phyloP scores from a whole-genome alignment of 177 flowering plant species.

The Vitis hybrid region DNA sequence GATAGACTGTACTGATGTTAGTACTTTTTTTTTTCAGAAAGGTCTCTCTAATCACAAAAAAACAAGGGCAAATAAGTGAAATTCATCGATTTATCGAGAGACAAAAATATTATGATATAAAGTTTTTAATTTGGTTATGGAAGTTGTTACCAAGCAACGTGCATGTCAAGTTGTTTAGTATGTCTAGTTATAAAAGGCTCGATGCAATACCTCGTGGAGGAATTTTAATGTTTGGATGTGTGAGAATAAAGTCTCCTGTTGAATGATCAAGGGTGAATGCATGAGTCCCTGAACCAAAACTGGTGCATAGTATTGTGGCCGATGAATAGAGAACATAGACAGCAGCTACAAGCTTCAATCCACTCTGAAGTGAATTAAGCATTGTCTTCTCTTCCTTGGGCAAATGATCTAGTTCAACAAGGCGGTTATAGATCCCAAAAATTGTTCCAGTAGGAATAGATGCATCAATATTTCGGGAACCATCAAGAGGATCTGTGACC shows the following conservation, averaged over 20 bases:
- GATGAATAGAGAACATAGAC: slow-evolving; percentile 95
- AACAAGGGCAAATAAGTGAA: too few species aligned
- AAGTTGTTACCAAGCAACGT: background rate
- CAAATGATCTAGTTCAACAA: slow-evolving; percentile 70
- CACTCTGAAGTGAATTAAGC: slow-evolving; percentile 90
- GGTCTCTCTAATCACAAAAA: too few species aligned
- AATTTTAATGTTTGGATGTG: slow-evolving; percentile 75
- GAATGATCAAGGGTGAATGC: slow-evolving; percentile 86
- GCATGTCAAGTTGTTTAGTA: background rate
- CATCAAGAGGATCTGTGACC: slow-evolving; percentile 93
- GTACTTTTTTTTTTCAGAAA: too few species aligned
- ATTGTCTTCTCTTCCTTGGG: slow-evolving; percentile 74
- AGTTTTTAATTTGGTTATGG: background rate
- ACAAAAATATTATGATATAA: too few species aligned
- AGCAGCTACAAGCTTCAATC: slow-evolving; percentile 74
- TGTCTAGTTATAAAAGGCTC: background rate
- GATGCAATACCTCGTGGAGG: slow-evolving; percentile 74
- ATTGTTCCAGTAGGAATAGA: slow-evolving; percentile 98
- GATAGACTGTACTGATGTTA: too few species aligned
- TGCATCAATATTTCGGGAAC: slow-evolving; percentile 95
- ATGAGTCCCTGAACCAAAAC: slow-evolving; percentile 90
- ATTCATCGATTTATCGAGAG: too few species aligned
- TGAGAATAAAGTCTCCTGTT: slow-evolving; percentile 90
- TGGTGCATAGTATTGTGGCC: slow-evolving; percentile 87
- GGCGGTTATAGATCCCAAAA: slow-evolving; percentile 85